Evolutionary conservation across 148 eudicot species (phyloP), one percentile per base, ranked within the genome.

Genomic region (Vaccinium darrowii): DNA sequence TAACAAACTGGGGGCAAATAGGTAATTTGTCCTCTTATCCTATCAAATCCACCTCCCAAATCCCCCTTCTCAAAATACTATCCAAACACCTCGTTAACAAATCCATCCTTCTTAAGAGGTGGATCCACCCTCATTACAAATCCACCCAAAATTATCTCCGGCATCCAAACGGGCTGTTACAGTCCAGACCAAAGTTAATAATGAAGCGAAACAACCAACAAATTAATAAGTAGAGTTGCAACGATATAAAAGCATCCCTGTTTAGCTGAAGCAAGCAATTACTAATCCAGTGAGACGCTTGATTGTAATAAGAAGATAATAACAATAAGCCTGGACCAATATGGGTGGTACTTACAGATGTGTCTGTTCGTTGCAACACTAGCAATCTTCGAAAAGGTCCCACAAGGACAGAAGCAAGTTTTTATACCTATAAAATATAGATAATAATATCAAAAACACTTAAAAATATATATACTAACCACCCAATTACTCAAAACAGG

Each of bases 351-450:
- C 99, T 97, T 88, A 97, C 99, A 94, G 86, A 97, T 81, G 79
- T 91, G 88, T 89, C 91, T 89, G 84, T 86, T 82, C 12, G 91
- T 91, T 72, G 98, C 97, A 84, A 91, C 99, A 52, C 92, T 88
- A 27, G 98, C 95, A 83, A 97, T 87, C 86, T 86, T 97, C 7
- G 99, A 93, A 84, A 95, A 89, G 69, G 98, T 95, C 49, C 94
- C 93, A 90, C 99, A 97, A 39, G 99, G 98, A 84, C 76, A 97
- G 80, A 95, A 88, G 71, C 89, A 81, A 60, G 98, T 97, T 88
- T 94, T 95, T 75, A 95, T 43, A 89, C 99, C 99, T 97, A 94
- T 91, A 88, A 69, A 84, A 87, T 16, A 78, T 80, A 85, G 62
- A 71, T 60, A 73, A 19, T 75, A 54, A 62, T 84, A 49, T 82